Percentiles rank a stretch among this genome's conserved stretches.
Evolutionary conservation across 2,329 filamentous ascomycete species (phyloP).

Genomic region (Cladophialophora bantiana): DNA sequence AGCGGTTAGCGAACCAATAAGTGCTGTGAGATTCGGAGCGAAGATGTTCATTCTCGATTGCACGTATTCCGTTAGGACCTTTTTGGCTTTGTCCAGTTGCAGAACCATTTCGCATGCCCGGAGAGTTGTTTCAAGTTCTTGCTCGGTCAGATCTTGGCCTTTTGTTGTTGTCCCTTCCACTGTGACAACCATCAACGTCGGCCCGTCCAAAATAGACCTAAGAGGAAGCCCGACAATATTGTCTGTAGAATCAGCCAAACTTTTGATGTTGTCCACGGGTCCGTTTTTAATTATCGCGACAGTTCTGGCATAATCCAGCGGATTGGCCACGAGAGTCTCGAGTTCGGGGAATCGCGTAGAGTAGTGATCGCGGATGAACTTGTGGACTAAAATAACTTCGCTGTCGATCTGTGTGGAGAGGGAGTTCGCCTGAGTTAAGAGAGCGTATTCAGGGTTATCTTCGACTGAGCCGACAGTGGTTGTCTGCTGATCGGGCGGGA

Average conservation of each 20-base stretch:
- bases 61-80: conserved; percentile 87
- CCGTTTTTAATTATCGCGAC: conserved; percentile 93
- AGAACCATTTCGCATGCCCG: conserved; percentile 87
- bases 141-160: conserved; percentile 76
- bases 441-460: conserved; percentile 88
- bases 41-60: conserved; percentile 97
- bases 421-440: conserved; percentile 86
- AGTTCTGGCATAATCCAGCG: conserved; percentile 92
- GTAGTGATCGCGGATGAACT: conserved; percentile 95
- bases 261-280: conserved; percentile 86
- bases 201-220: conserved; percentile 82
- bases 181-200: conserved; percentile 92
- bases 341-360: conserved; percentile 92
- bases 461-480: conserved; percentile 81
- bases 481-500: conserved; percentile 69
- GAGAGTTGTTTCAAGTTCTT: conserved; percentile 75
- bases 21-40: conserved; percentile 87
- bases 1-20: conserved; percentile 91
- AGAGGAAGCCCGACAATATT: conserved; percentile 80
- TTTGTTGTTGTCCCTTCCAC: conserved; percentile 92
- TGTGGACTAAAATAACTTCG: conserved; percentile 92
- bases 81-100: conserved; percentile 86
- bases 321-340: conserved; percentile 86
- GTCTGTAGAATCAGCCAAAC: conserved; percentile 75
- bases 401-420: conserved; percentile 91